Conservation (phyloP, 2,329 filamentous ascomycete species). For the Penicillium sp. region DNA sequence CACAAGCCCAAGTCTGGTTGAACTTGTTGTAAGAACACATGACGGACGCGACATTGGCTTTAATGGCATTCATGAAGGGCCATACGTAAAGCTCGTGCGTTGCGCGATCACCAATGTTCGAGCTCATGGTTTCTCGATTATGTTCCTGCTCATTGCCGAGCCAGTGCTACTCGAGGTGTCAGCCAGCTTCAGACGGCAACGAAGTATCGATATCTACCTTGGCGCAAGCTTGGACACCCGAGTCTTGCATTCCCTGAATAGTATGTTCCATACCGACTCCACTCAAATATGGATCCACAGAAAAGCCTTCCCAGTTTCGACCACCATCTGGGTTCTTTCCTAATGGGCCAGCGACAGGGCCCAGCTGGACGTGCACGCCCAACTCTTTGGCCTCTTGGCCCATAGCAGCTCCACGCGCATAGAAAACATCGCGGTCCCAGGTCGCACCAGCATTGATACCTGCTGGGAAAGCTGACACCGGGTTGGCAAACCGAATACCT, state of each 20-base stretch:
- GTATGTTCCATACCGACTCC: slow-evolving; percentile 47
- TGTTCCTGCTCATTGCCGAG: slow-evolving; percentile 69
- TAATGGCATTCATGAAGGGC: slow-evolving; percentile 74
- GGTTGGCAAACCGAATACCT: slow-evolving; percentile 46
- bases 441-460: slow-evolving; percentile 46
- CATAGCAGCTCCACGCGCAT: slow-evolving; percentile 55
- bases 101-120: slow-evolving; percentile 70
- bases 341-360: slow-evolving; percentile 45
- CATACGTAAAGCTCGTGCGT: slow-evolving; percentile 76
- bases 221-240: slow-evolving; percentile 41
- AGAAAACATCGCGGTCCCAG: slow-evolving; percentile 59
- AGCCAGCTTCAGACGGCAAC: slow-evolving; percentile 48
- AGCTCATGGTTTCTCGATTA: slow-evolving; percentile 31
- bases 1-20: slow-evolving; percentile 79
- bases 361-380: slow-evolving; percentile 42
- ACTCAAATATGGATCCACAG: slow-evolving; percentile 47
- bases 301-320: slow-evolving; percentile 46
- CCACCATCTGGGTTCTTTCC: slow-evolving; percentile 33
- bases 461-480: slow-evolving; percentile 46
- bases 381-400: slow-evolving; percentile 49
- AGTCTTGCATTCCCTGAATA: slow-evolving; percentile 58
- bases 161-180: slow-evolving; percentile 56
- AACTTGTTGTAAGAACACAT: slow-evolving; percentile 61
- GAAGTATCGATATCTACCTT: slow-evolving; percentile 28
- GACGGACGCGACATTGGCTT: slow-evolving; percentile 60